phyloP scores from a whole-genome alignment of 495 filamentous ascomycete genomes.

The Neurospora tetraspora region DNA sequence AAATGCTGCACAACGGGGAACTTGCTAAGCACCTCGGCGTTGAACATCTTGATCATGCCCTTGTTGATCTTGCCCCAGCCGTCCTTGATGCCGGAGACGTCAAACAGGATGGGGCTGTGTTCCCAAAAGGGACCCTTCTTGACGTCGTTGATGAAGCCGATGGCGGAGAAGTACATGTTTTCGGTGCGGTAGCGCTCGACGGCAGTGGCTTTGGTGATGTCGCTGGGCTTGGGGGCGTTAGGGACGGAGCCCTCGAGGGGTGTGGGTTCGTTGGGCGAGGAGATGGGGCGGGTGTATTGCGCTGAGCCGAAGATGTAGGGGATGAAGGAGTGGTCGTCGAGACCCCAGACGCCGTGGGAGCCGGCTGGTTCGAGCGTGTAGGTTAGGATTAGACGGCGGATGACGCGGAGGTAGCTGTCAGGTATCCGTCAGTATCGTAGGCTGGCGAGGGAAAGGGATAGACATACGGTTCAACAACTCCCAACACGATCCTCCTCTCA shows the following conservation, averaged over 20 bases:
- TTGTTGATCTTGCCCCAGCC: slow-evolving; percentile 99
- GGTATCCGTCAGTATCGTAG: not conserved
- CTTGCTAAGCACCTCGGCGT: slow-evolving; percentile 86
- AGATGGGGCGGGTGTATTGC: slow-evolving; percentile 70
- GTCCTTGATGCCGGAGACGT: slow-evolving; percentile 79
- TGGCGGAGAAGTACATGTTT: slow-evolving; percentile 97
- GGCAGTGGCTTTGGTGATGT: slow-evolving; percentile 52
- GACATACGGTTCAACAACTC: slow-evolving; percentile 69
- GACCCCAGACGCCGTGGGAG: slow-evolving; percentile 90
- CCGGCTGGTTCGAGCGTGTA: slow-evolving; percentile 96
- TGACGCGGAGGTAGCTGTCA: slow-evolving; percentile 64
- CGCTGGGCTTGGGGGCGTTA: slow-evolving; percentile 57
- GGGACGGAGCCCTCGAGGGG: slow-evolving; percentile 67
- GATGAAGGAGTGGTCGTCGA: slow-evolving; percentile 96
- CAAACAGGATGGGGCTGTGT: slow-evolving; percentile 88
- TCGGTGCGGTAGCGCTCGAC: slow-evolving; percentile 58
- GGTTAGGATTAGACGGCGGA: slow-evolving; percentile 75
- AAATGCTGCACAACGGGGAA: slow-evolving; percentile 98
- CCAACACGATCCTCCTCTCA: slow-evolving; percentile 69
- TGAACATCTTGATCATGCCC: slow-evolving; percentile 98
- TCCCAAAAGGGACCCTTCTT: slow-evolving; percentile 98
- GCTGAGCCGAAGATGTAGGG: slow-evolving; percentile 94
- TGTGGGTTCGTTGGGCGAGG: slow-evolving; percentile 45
- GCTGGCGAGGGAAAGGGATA: not conserved
- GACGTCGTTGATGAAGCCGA: slow-evolving; percentile 97